Evolutionary conservation across 805 yeast species (phyloP).

Genomic region (Kuraishia hungarica): DNA sequence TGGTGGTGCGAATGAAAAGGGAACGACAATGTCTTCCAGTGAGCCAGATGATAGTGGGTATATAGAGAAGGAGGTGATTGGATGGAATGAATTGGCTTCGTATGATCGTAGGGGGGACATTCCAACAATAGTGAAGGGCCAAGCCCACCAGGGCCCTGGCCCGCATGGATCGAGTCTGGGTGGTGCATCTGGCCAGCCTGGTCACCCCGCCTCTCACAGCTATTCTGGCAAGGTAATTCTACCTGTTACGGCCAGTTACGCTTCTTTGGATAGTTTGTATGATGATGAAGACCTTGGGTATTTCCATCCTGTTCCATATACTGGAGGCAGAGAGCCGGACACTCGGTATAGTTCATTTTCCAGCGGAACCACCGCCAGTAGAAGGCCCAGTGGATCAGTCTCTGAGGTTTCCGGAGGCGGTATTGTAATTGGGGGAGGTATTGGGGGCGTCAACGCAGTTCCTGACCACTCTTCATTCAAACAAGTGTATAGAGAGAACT

Average conservation of each 20-base stretch:
- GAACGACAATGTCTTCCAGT: not conserved
- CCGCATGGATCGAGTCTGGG: no score
- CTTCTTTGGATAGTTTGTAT: conserved; percentile 65
- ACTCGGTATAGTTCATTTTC: not conserved
- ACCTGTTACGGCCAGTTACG: conserved; percentile 68
- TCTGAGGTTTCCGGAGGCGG: not conserved
- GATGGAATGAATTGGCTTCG: not conserved
- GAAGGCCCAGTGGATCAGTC: not conserved
- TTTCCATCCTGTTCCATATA: not conserved
- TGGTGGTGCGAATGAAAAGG: not conserved
- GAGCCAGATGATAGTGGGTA: not conserved
- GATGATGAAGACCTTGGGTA: conserved; percentile 11
- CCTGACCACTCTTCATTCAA: not conserved
- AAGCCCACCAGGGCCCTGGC: no score
- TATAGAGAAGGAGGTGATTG: not conserved
- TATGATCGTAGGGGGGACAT: not conserved
- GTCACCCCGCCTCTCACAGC: no score
- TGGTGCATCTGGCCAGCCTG: no score
- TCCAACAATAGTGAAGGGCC: conserved; percentile 4
- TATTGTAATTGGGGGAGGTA: no score
- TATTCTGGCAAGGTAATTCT: conserved; percentile 16
- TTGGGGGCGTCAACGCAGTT: not conserved
- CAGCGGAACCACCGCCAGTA: not conserved
- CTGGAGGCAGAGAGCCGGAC: not conserved
- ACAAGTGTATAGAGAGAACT: not conserved